These are phyloP conservation scores for Actinomortierella wolfii DNA, from an alignment of 371 early-diverging fungal species.

Conservation along the genomic window DNA sequence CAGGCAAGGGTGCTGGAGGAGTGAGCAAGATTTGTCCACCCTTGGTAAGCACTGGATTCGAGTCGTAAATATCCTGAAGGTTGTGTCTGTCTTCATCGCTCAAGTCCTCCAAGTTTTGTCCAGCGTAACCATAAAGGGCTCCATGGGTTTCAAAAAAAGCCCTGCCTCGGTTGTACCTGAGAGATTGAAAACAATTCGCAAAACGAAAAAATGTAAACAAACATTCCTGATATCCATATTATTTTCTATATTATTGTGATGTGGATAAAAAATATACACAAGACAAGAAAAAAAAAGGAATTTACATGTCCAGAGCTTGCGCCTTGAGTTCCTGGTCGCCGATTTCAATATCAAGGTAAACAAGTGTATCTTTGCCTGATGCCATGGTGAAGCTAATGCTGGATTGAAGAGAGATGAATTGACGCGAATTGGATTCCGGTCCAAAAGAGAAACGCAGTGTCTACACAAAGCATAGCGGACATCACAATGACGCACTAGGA, in stretches of 20 bases:
- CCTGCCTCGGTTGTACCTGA: constrained; percentile 41
- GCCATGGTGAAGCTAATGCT: background rate
- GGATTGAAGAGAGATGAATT: background rate
- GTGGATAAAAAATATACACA: background rate
- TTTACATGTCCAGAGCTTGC: background rate
- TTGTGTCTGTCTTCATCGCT: constrained; percentile 47
- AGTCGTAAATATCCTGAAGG: constrained; percentile 50
- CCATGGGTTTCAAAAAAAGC: constrained; percentile 52
- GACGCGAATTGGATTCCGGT: background rate
- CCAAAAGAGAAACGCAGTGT: too few relatives aligned
- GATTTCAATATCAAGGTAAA: constrained; percentile 55
- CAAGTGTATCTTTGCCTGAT: constrained; percentile 15
- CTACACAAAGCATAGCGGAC: too few relatives aligned
- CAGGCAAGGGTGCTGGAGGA: constrained; percentile 48
- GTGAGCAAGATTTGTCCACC: constrained; percentile 42
- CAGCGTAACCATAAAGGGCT: constrained; percentile 50
- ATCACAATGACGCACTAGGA: too few relatives aligned
- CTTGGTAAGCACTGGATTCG: constrained; percentile 37
- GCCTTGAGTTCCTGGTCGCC: constrained; percentile 49
- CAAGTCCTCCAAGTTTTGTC: constrained; percentile 43
- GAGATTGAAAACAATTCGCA: background rate
- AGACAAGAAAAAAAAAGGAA: background rate
- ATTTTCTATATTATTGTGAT: background rate
- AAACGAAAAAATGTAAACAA: background rate
- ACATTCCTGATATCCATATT: too few relatives aligned